Base-by-base conservation (phyloP, 2,329 filamentous ascomycete species). In the Xylariaceae sp. region DNA sequence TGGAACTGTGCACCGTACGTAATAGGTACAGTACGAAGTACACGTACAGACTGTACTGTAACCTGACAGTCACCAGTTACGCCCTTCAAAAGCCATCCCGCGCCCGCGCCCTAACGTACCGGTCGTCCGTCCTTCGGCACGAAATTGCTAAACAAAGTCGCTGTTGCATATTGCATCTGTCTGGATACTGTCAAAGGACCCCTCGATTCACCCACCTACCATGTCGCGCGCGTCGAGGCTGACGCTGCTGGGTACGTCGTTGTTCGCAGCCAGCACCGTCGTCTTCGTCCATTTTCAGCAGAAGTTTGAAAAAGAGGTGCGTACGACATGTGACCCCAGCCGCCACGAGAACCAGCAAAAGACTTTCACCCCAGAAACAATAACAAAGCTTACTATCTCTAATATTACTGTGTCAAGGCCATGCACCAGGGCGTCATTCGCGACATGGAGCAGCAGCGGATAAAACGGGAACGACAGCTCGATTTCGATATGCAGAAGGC, bases 391-490 rank as follows among this genome's bases (percentile, higher is more conserved):
- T 4, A 8, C 47, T 51, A 21, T 61, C 39, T 54, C 26, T 54
- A 16, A 51, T 16, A 29, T 51, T 49, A 39, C 9, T 18, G 29
- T 36, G 22, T 41, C 3, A 58, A 92, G 94, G 88, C 89, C 53
- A 99, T 99, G 94, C 94, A 99, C 68, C 83, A 87, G 62, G 94
- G 94, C 42, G 94, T 99, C 40, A 77, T 97, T 60, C 88, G 92
- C 60, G 94, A 99, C 67, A 88, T 96, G 79, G 92, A 97, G 68
- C 90, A 95, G 68, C 92, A 96, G 70, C 85, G 88, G 43, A 70
- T 96, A 61, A 96, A 96, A 74, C 81, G 83, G 61, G 94, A 99
- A 71, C 86, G 94, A 55, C 89, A 95, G 70, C 83, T 91, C 48
- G 94, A 99, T 69, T 99, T 99, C 67, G 92, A 97, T 61, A 84